These are phyloP conservation scores for Boletus eberwhitei DNA, from an alignment of 768 basidiomycete genomes.

Conservation along the genomic window DNA sequence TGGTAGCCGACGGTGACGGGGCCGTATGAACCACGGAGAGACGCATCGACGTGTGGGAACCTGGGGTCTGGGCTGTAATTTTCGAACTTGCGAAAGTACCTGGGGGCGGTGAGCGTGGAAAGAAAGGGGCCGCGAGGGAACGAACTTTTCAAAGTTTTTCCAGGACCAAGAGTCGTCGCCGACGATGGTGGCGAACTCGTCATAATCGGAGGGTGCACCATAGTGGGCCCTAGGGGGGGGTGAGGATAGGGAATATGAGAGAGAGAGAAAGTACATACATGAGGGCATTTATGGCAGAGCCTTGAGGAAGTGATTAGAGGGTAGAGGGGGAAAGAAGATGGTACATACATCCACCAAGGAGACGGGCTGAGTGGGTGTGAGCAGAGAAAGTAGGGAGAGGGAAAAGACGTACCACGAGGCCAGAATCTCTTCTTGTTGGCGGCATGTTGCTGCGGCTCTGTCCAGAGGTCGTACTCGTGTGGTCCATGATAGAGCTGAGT, in stretches of 20 bases:
- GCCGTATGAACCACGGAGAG: constrained; percentile 47
- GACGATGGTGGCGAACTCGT: constrained; percentile 57
- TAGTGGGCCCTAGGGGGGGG: constrained; percentile 43
- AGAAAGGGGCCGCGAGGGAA: neutral
- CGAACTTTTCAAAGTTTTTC: constrained; percentile 50
- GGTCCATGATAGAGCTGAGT: constrained; percentile 40
- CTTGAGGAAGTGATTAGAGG: constrained; percentile 26
- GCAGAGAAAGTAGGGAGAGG: neutral
- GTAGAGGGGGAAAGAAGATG: neutral
- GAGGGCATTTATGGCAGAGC: constrained; percentile 62
- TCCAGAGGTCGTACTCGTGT: constrained; percentile 53
- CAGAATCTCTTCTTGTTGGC: constrained; percentile 49
- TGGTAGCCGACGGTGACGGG: constrained; percentile 61
- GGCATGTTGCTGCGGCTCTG: constrained; percentile 53
- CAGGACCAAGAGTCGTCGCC: constrained; percentile 56
- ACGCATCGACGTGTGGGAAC: constrained; percentile 47
- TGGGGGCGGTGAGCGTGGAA: constrained; percentile 23
- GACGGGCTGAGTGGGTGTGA: constrained; percentile 45
- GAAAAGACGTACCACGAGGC: constrained; percentile 53
- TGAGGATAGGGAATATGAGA: constrained; percentile 6
- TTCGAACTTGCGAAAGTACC: constrained; percentile 74
- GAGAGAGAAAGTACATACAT: constrained; percentile 30
- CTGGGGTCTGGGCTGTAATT: constrained; percentile 47
- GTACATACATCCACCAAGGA: constrained; percentile 70
- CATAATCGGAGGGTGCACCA: constrained; percentile 65